Percentiles rank a stretch among this genome's conserved stretches.
phyloP scores from a whole-genome alignment of 805 yeast genomes.

The Cephaloascus albidus region DNA sequence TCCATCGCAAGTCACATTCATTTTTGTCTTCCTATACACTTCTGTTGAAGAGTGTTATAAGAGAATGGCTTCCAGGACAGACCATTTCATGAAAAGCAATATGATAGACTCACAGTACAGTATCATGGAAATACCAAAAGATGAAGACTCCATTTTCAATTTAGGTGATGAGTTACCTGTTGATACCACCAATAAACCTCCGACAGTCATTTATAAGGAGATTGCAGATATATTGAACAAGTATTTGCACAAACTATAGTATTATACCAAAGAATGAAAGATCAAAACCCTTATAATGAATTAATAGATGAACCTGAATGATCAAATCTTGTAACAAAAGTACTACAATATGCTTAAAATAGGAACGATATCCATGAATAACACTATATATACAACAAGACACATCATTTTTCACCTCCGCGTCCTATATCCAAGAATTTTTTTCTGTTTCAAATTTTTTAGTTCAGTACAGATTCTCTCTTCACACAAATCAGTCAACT shows the following conservation, averaged over 20 bases:
- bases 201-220: slow-evolving; percentile 16
- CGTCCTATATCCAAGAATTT: background rate
- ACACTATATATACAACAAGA: too few relatives aligned
- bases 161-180: slow-evolving; percentile 26
- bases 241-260: too few relatives aligned
- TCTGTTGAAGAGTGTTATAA: slow-evolving; percentile 47
- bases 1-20: slow-evolving; percentile 25
- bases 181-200: slow-evolving; percentile 21
- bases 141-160: slow-evolving; percentile 21
- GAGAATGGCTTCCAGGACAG: slow-evolving; percentile 55
- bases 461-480: slow-evolving; percentile 44
- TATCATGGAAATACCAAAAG: slow-evolving; percentile 62
- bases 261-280: too few relatives aligned
- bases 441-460: slow-evolving; percentile 9
- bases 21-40: slow-evolving; percentile 62
- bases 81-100: slow-evolving; percentile 80
- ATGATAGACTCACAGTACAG: slow-evolving; percentile 78
- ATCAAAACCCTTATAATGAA: too few relatives aligned
- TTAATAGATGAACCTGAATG: too few relatives aligned
- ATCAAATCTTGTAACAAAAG: too few relatives aligned
- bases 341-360: too few relatives aligned
- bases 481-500: slow-evolving; percentile 64
- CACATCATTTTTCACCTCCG: too few relatives aligned
- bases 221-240: too few relatives aligned
- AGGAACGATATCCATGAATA: too few relatives aligned